Conservation (phyloP, 2,329 filamentous ascomycete genomes). For the Dendrostoma leiphaemia region DNA sequence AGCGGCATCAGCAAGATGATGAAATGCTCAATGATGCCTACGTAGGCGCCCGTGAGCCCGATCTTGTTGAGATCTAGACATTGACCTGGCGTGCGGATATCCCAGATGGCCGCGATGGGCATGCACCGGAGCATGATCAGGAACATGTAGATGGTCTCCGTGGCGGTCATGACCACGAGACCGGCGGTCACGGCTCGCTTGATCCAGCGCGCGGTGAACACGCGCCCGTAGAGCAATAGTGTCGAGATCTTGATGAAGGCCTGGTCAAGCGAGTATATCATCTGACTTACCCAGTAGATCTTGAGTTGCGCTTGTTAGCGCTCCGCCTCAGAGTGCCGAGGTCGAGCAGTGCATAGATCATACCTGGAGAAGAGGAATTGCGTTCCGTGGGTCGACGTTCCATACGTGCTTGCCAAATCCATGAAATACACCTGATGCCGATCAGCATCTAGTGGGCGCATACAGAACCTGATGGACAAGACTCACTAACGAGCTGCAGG, state of each 20-base stretch:
- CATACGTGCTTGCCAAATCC: constrained; percentile 11
- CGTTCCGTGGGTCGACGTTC: constrained; percentile 6
- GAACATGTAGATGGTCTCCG: neutral
- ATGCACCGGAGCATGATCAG: too few relatives aligned
- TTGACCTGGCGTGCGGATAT: constrained; percentile 1
- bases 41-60: constrained; percentile 4
- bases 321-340: too few relatives aligned
- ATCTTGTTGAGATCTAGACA: constrained; percentile 9
- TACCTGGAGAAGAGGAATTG: constrained; percentile 4
- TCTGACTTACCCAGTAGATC: constrained; percentile 8
- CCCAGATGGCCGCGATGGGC: constrained; percentile 6
- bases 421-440: neutral
- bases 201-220: constrained; percentile 11
- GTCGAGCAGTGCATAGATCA: too few relatives aligned
- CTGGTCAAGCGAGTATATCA: constrained; percentile 9
- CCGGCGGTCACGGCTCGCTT: too few relatives aligned
- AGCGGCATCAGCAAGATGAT: constrained; percentile 4
- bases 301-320: neutral
- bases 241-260: constrained; percentile 5
- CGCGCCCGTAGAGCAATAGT: constrained; percentile 1
- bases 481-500: neutral
- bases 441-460: neutral
- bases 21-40: constrained; percentile 6
- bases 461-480: too few relatives aligned
- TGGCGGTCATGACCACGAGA: too few relatives aligned